Evolutionary conservation across 345 rosid species (phyloP), one percentile per base, ranked within the genome.

Genomic region (Linum tenue): DNA sequence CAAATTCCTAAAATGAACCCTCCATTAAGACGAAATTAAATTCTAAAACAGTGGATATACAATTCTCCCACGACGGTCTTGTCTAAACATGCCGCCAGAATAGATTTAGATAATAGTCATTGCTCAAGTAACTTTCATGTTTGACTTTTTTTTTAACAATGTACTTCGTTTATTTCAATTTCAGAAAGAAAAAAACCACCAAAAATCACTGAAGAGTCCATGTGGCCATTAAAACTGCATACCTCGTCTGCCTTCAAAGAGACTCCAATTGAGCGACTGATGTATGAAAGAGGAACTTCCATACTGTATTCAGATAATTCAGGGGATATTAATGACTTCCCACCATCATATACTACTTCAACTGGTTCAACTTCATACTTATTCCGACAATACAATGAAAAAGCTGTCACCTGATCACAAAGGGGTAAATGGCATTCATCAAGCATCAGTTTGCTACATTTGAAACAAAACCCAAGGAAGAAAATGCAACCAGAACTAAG

Each of bases 361-460:
- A 94, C 97, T 14, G 99, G 97, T 79, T 90, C 99, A 41, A 90
- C 82, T 80, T 84, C 96, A 78, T 79, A 94, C 72, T 80, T 89
- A 59, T 71, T 88, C 65, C 80, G 70, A 67, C 97, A 94, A 64
- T 82, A 88, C 70, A 72, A 78, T 44, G 96, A 85, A 76, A 94
- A 94, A 3, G 77, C 59, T 40, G 96, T 87, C 61, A 90, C 92
- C 97, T 91, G 61, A 35, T 64, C 70, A 58, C 60, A 72, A 67
- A 60, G n/a, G 51, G 31, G 1, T 22, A 22, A 51, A 9, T 17
- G 53, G 6, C 51, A 69, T 37, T 65, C 55, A 61, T 53, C 58
- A 64, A 64, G 59, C 41, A 22, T 22, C 31, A 40, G 51, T 69
- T 12, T 70, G 50, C 15, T 48, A 48, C 53, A 48, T 48, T 48